Evolutionary conservation across 129 eudicot species (phyloP).

Genomic region (Dittrichia graveolens): DNA sequence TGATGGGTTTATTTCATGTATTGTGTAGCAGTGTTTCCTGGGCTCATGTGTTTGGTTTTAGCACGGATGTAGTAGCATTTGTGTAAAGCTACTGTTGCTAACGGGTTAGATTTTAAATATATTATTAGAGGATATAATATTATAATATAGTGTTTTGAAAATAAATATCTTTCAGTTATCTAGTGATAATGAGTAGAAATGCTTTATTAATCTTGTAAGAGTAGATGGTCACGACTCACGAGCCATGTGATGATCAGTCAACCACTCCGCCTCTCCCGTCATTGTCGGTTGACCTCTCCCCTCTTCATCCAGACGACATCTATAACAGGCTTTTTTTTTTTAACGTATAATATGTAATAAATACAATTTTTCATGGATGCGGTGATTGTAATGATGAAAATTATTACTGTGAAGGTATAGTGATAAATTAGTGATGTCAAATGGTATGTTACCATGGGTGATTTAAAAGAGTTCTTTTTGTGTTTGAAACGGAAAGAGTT

Average conservation of each 20-base stretch:
- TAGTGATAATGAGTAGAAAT: conserved; percentile 12
- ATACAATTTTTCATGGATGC: no score
- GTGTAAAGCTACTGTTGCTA: conserved; percentile 34
- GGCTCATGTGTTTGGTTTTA: conserved; percentile 22
- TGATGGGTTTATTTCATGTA: not conserved
- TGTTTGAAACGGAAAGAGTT: not conserved
- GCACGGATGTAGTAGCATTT: conserved; percentile 23
- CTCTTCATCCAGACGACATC: no score
- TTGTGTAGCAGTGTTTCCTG: conserved; percentile 25
- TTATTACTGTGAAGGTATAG: no score
- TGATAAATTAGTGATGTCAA: no score
- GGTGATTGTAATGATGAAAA: no score
- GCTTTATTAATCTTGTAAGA: conserved; percentile 16
- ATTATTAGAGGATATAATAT: conserved; percentile 23
- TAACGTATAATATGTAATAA: no score
- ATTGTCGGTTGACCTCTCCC: no score
- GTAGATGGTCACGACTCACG: not conserved
- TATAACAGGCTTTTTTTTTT: no score
- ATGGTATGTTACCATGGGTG: no score
- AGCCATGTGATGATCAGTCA: no score
- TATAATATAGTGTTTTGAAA: conserved; percentile 7
- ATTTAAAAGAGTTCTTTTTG: not conserved
- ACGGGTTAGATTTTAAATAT: conserved; percentile 15
- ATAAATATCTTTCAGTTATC: conserved; percentile 19
- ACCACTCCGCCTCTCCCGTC: no score